phyloP scores from a whole-genome alignment of 2,329 filamentous ascomycete genomes.

The Penicillium sp. region DNA sequence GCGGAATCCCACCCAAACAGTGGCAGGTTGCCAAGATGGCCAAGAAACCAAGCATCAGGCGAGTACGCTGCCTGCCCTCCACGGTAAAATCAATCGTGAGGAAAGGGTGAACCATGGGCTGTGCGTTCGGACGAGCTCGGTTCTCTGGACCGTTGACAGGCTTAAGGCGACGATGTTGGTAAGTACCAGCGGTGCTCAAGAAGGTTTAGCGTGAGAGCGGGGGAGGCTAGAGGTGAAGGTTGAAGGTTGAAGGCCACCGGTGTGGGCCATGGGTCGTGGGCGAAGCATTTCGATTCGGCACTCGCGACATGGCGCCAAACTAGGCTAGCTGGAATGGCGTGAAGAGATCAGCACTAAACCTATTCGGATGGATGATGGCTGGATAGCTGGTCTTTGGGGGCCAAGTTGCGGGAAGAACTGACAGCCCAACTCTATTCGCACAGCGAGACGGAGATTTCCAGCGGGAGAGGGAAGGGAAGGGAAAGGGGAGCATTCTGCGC shows the following conservation, averaged over 20 bases:
- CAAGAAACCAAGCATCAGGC: not conserved
- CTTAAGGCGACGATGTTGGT: not conserved
- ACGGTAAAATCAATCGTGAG: constrained; percentile 4
- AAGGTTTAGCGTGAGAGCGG: not conserved
- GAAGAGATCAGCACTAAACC: not conserved
- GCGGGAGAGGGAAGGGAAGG: too few species aligned
- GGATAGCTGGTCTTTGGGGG: constrained; percentile 4
- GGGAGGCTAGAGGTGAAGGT: too few species aligned
- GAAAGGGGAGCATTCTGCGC: not conserved
- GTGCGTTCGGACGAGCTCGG: constrained; percentile 19
- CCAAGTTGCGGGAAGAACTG: constrained; percentile 2
- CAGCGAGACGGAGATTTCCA: constrained; percentile 5
- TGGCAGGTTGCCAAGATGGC: too few species aligned
- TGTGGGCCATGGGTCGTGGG: not conserved
- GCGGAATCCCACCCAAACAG: constrained; percentile 7
- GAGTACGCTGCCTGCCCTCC: constrained; percentile 12
- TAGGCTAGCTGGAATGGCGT: constrained; percentile 19
- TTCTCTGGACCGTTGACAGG: not conserved
- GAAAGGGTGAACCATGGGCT: constrained; percentile 10
- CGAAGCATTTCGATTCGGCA: constrained; percentile 17
- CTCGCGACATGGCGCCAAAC: constrained; percentile 32
- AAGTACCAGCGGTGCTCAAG: not conserved
- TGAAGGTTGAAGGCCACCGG: too few species aligned
- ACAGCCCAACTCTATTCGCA: constrained; percentile 7
- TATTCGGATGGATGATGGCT: too few species aligned